Percentiles rank a stretch among this genome's conserved stretches.
phyloP scores from a whole-genome alignment of 2,329 filamentous ascomycete species.

The Alternaria infectoria region DNA sequence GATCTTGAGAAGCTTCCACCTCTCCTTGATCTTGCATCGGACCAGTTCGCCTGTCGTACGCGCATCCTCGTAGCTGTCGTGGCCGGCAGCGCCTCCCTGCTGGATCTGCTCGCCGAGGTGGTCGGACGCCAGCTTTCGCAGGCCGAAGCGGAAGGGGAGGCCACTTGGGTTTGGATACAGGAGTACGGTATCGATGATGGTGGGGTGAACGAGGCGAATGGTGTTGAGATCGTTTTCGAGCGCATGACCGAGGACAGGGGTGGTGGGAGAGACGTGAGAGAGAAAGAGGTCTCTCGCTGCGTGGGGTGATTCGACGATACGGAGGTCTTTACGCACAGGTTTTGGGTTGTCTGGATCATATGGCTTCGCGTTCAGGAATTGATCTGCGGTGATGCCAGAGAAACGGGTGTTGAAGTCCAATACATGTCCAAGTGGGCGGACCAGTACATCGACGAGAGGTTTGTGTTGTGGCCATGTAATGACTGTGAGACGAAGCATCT shows the following conservation, averaged over 20 bases:
- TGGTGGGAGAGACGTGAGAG: conserved; percentile 73
- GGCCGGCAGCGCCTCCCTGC: conserved; percentile 69
- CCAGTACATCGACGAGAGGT: conserved; percentile 80
- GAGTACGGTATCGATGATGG: conserved; percentile 82
- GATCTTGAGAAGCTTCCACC: conserved; percentile 71
- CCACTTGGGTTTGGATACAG: conserved; percentile 81
- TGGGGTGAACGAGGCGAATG: conserved; percentile 81
- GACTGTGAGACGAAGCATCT: conserved; percentile 88
- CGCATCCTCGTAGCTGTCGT: conserved; percentile 93
- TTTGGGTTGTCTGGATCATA: conserved; percentile 36
- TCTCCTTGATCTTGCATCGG: conserved; percentile 69
- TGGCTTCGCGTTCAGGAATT: conserved; percentile 69
- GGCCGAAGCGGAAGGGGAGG: conserved; percentile 75
- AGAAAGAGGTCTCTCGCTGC: conserved; percentile 80
- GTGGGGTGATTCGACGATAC: conserved; percentile 76
- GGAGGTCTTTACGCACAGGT: conserved; percentile 54
- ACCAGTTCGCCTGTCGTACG: conserved; percentile 87
- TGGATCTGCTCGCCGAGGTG: conserved; percentile 81
- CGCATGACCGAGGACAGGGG: conserved; percentile 88
- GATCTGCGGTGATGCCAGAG: conserved; percentile 82
- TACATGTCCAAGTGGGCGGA: conserved; percentile 81
- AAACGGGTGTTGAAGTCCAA: conserved; percentile 92
- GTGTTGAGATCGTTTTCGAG: conserved; percentile 95
- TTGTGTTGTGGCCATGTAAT: conserved; percentile 83
- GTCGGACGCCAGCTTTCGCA: conserved; percentile 76